These are phyloP conservation scores for Suillus decipiens DNA, from an alignment of 768 basidiomycete genomes.

Conservation along the genomic window DNA sequence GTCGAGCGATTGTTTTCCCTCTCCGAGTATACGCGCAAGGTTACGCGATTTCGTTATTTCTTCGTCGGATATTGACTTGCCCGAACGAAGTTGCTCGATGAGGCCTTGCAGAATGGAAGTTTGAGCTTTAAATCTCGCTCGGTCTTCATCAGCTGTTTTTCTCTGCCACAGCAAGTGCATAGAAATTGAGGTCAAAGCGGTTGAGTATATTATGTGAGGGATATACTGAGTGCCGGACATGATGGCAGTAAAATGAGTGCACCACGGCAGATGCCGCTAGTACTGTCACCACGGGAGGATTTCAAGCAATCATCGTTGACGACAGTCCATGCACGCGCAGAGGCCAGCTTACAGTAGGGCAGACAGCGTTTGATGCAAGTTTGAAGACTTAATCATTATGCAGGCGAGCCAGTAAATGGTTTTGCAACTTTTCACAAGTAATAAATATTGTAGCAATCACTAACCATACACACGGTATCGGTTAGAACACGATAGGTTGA, in stretches of 20 bases:
- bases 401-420: background rate
- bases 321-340: background rate
- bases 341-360: background rate
- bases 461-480: background rate
- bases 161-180: conserved; percentile 64
- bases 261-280: background rate
- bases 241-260: background rate
- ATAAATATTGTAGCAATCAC: background rate
- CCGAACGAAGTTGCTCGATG: conserved; percentile 50
- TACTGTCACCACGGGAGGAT: background rate
- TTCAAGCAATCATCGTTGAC: background rate
- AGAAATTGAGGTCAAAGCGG: conserved; percentile 66
- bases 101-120: conserved; percentile 65
- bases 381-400: background rate
- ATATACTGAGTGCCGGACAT: conserved; percentile 46
- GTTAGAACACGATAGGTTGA: background rate
- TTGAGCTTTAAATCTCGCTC: conserved; percentile 54
- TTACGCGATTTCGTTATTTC: conserved; percentile 57
- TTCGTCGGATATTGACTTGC: conserved; percentile 43
- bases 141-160: conserved; percentile 51
- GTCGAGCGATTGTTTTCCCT: conserved; percentile 15
- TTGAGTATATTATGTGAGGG: conserved; percentile 64
- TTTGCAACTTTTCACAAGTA: background rate
- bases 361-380: background rate
- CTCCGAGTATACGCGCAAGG: conserved; percentile 45